Evolutionary conservation across 2,329 filamentous ascomycete species (phyloP).

Genomic region (Pyrenophora teres): DNA sequence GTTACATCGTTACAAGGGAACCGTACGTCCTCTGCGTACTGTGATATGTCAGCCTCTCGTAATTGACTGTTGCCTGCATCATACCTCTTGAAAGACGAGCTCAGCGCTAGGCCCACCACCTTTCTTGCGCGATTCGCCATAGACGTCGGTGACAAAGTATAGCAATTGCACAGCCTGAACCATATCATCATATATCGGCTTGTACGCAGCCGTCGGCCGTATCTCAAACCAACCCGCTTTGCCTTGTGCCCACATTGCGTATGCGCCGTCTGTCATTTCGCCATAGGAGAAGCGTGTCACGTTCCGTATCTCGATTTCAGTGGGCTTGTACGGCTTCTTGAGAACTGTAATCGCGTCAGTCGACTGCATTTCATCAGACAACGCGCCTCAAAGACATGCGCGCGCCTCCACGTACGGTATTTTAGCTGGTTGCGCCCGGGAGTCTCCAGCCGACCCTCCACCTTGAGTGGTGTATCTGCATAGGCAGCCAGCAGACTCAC

Average conservation of each 20-base stretch:
- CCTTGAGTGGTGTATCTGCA: constrained; percentile 63
- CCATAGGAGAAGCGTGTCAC: constrained; percentile 56
- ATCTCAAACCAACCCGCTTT: constrained; percentile 72
- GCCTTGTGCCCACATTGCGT: constrained; percentile 69
- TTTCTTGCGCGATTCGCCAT: constrained; percentile 51
- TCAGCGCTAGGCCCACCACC: constrained; percentile 46
- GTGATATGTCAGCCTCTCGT: constrained; percentile 10
- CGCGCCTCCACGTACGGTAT: constrained; percentile 30
- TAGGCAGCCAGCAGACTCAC: constrained; percentile 67
- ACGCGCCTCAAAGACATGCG: not conserved
- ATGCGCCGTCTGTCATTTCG: constrained; percentile 59
- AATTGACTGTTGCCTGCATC: not conserved
- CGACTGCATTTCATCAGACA: not conserved
- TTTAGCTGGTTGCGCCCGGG: constrained; percentile 33
- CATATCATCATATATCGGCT: constrained; percentile 62
- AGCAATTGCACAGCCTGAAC: constrained; percentile 67
- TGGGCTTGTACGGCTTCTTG: constrained; percentile 39
- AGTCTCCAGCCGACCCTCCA: constrained; percentile 62
- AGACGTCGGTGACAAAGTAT: constrained; percentile 65
- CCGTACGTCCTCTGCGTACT: constrained; percentile 46
- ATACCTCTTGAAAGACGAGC: constrained; percentile 48
- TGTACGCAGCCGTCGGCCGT: constrained; percentile 62
- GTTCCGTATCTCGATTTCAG: constrained; percentile 60
- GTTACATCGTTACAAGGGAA: constrained; percentile 31
- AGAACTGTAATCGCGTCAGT: constrained; percentile 34